Percentiles rank a stretch among this genome's conserved stretches.
These are phyloP conservation scores for Tylopilus sp. DNA, from an alignment of 1,284 basidiomycete genomes.

Conservation along the genomic window DNA sequence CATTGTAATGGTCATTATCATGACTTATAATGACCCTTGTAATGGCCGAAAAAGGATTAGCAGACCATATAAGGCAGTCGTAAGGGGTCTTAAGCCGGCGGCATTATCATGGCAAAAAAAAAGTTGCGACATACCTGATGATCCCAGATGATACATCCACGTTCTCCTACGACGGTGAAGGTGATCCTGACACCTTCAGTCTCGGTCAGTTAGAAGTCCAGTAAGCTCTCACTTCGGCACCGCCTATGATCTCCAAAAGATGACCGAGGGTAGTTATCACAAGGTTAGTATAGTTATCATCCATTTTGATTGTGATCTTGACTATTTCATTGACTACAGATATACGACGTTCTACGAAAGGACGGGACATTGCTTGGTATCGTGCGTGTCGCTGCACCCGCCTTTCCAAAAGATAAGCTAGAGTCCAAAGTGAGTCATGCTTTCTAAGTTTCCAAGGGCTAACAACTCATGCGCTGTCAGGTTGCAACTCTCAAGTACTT, in stretches of 20 bases:
- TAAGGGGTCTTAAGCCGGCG: no score
- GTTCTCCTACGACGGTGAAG: background rate
- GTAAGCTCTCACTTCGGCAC: background rate
- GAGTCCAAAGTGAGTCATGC: conserved; percentile 5
- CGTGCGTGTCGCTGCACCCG: conserved; percentile 12
- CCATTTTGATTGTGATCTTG: background rate
- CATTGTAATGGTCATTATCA: no score
- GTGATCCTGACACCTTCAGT: background rate
- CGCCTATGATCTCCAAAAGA: background rate
- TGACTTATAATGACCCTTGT: no score
- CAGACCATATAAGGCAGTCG: no score
- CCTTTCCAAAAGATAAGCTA: conserved; percentile 12
- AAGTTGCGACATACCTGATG: no score
- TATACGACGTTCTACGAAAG: conserved; percentile 5
- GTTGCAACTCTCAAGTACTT: conserved; percentile 7
- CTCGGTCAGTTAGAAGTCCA: background rate
- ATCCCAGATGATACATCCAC: background rate
- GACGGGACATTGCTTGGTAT: background rate
- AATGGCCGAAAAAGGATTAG: no score
- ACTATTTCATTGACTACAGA: background rate
- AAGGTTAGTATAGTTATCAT: background rate
- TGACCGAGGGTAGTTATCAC: background rate
- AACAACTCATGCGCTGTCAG: background rate
- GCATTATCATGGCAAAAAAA: no score
- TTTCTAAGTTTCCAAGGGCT: no score